Percentiles rank a stretch among this genome's conserved stretches.
Conservation (phyloP, 768 basidiomycete genomes). For the Strobilomyces confusus region DNA sequence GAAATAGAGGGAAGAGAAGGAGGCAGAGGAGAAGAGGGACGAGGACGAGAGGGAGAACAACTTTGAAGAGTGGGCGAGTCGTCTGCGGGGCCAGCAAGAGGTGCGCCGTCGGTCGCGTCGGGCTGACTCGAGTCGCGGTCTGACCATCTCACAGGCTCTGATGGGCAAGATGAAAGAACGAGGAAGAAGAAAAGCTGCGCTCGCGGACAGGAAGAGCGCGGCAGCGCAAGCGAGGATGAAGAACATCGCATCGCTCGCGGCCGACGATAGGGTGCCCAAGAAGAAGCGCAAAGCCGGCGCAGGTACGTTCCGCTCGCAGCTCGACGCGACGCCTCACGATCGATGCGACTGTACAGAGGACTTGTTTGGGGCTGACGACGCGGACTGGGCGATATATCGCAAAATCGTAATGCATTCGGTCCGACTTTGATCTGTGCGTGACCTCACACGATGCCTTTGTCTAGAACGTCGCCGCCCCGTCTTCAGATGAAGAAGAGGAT, state of each 20-base stretch:
- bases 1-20: constrained; percentile 67
- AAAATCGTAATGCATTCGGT: constrained; percentile 67
- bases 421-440: neutral
- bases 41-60: constrained; percentile 74
- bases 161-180: constrained; percentile 87
- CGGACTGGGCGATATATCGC: constrained; percentile 96
- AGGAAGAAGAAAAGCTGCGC: constrained; percentile 69
- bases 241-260: constrained; percentile 86
- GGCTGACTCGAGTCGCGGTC: neutral
- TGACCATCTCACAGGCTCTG: constrained; percentile 51
- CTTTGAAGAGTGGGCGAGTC: constrained; percentile 67
- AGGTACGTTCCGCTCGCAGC: constrained; percentile 43
- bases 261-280: constrained; percentile 77
- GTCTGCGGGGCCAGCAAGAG: constrained; percentile 76
- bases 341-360: constrained; percentile 58
- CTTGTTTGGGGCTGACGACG: constrained; percentile 89
- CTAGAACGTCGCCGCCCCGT: constrained; percentile 64
- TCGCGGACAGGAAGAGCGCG: constrained; percentile 90
- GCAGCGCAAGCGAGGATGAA: constrained; percentile 96
- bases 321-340: neutral
- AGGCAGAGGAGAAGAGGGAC: constrained; percentile 56
- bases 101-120: constrained; percentile 35
- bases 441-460: neutral
- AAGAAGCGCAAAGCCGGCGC: constrained; percentile 81
- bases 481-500: constrained; percentile 92